Evolutionary conservation across 306 rosid species (phyloP), one percentile per base, ranked within the genome.

Genomic region (Quercus parvula): DNA sequence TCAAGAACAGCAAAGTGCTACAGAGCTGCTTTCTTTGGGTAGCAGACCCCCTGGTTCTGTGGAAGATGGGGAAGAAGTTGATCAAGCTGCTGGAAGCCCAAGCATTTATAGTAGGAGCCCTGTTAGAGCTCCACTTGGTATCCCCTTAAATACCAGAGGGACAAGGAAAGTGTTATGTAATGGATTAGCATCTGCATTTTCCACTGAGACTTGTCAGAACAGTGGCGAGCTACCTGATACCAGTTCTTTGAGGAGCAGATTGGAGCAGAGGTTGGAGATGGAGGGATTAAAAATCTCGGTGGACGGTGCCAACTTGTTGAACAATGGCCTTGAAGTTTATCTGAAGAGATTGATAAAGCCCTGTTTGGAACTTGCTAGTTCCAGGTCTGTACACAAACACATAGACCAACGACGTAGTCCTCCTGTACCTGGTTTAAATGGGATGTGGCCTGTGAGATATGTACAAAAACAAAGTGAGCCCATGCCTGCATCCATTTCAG

Each of bases 261-360:
- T 90, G 85, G 85, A 86, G 75, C 85, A 77, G 63, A 91, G 84
- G 78, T 51, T 89, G 85, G 90, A 78, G 76, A 54, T 1, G n/a
- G 92, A 90, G 69, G 94, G 91, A 79, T 17, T 87, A 25, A 83
- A 84, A 59, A 64, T 86, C 30, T 86, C 91, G 0, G 84, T 6
- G 2, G 94, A 92, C 84, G 87, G 89, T 70, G 87, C 87, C 22
- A 75, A 56, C 81, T 63, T 88, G 72, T 70, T 90, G 72, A 90
- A 89, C 67, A 83, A 13, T 4, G 85, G 91, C 9, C 90, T 92
- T 70, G 96, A 92, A 75, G 84, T 83, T 69, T 88, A 83, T 87
- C 89, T 92, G 69, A 89, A 86, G 89, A 89, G 89, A 68, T 78
- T 90, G 84, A 87, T 92, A 82, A 92, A 85, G 85, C 92, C 89